phyloP scores from a whole-genome alignment of 331 rosid genomes.

The Malus hybrid region DNA sequence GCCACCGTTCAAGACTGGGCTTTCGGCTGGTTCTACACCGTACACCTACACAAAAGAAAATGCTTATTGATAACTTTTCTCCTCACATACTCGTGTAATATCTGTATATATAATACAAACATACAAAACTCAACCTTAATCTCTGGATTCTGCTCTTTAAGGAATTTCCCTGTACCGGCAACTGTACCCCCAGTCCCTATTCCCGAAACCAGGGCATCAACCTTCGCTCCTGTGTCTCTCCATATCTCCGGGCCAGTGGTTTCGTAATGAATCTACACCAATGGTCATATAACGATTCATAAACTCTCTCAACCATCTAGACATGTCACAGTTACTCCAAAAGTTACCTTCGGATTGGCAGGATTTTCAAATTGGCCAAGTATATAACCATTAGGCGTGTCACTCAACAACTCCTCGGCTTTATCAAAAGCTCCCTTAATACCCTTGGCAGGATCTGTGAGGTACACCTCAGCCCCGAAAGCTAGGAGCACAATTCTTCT shows the following conservation, averaged over 20 bases:
- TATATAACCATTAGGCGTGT: slow-evolving; percentile 44
- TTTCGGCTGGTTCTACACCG: slow-evolving; percentile 83
- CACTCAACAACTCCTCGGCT: slow-evolving; percentile 42
- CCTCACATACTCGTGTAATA: neutral
- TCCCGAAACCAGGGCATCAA: slow-evolving; percentile 72
- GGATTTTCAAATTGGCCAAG: slow-evolving; percentile 64
- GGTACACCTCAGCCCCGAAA: slow-evolving; percentile 76
- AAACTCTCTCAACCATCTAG: neutral
- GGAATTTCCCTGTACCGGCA: slow-evolving; percentile 61
- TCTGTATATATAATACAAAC: neutral
- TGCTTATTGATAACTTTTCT: neutral
- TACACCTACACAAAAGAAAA: slow-evolving; percentile 37
- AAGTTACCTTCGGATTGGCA: slow-evolving; percentile 57
- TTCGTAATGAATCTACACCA: slow-evolving; percentile 68
- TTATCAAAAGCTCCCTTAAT: slow-evolving; percentile 37
- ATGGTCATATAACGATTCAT: neutral
- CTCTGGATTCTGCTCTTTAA: slow-evolving; percentile 66
- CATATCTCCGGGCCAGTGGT: slow-evolving; percentile 94
- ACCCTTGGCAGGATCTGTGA: slow-evolving; percentile 66
- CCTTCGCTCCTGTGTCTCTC: slow-evolving; percentile 65
- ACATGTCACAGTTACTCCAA: neutral
- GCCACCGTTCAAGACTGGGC: slow-evolving; percentile 83
- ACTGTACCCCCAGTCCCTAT: slow-evolving; percentile 87
- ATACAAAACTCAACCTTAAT: slow-evolving; percentile 47
- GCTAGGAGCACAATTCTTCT: slow-evolving; percentile 62